Percentiles rank a stretch among this genome's conserved stretches.
Conservation (phyloP, 1,284 basidiomycete species). For the Vanrija pseudolonga region DNA sequence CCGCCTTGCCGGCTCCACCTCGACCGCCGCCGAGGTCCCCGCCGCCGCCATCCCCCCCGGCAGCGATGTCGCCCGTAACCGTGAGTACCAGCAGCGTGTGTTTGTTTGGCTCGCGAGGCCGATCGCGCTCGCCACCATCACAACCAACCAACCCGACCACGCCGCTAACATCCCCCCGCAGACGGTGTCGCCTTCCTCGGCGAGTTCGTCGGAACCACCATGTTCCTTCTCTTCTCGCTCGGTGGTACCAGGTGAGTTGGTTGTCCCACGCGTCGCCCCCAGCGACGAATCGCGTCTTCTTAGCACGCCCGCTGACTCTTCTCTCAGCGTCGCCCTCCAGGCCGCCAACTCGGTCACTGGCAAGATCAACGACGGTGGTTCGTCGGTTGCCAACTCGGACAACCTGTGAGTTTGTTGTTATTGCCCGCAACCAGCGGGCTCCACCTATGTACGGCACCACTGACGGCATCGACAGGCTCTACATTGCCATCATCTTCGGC, state of each 20-base stretch:
- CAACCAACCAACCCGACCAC: no score
- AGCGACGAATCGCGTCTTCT: not conserved
- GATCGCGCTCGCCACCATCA: no score
- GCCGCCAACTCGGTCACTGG: conserved; percentile 41
- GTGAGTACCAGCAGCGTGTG: conserved; percentile 8
- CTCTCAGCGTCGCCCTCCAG: conserved; percentile 42
- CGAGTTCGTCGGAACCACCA: conserved; percentile 52
- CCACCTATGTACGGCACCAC: conserved; percentile 2
- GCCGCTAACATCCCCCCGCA: no score
- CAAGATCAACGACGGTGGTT: conserved; percentile 24
- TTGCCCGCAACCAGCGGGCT: not conserved
- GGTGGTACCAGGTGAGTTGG: conserved; percentile 45
- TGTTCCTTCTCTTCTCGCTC: conserved; percentile 50
- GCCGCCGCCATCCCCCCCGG: conserved; percentile 1
- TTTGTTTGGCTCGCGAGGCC: not conserved
- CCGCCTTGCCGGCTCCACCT: conserved; percentile 3
- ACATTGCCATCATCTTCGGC: conserved; percentile 52
- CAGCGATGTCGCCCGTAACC: conserved; percentile 7
- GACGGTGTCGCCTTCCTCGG: conserved; percentile 50
- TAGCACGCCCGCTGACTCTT: not conserved
- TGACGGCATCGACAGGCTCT: conserved; percentile 44
- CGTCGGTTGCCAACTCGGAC: conserved; percentile 37
- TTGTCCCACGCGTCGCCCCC: not conserved
- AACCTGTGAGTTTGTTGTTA: conserved; percentile 30
- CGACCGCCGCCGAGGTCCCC: not conserved